Evolutionary conservation across 225 moss, liverwort and hornwort genomes (phyloP).

Genomic region (Sphagnum contortum): DNA sequence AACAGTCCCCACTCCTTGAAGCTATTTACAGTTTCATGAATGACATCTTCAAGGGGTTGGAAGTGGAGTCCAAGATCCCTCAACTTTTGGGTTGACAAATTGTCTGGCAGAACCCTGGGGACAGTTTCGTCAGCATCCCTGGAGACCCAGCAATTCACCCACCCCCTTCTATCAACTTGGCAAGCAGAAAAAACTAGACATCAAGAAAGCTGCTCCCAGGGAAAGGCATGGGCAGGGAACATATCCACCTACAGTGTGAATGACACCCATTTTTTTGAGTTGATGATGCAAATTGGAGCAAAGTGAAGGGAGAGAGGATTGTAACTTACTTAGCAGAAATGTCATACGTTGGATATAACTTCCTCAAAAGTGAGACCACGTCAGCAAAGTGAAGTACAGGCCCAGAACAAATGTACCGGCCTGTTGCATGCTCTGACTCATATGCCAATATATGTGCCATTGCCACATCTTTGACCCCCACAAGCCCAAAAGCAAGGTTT

Average conservation of each 20-base stretch:
- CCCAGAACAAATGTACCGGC: slow-evolving; percentile 41
- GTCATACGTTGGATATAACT: slow-evolving; percentile 19
- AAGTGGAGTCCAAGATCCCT: slow-evolving; percentile 31
- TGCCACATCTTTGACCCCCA: slow-evolving; percentile 35
- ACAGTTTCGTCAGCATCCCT: slow-evolving; percentile 13
- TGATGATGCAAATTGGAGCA: neutral
- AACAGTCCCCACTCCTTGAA: slow-evolving; percentile 17
- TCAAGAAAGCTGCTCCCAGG: no score
- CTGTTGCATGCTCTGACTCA: slow-evolving; percentile 16
- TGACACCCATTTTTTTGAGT: neutral
- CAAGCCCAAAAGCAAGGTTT: slow-evolving; percentile 31
- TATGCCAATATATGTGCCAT: slow-evolving; percentile 40
- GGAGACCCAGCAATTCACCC: neutral
- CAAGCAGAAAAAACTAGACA: no score
- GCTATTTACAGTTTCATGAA: slow-evolving; percentile 17
- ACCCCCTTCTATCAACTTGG: neutral
- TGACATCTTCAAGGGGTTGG: slow-evolving; percentile 18
- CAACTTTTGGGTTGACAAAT: slow-evolving; percentile 21
- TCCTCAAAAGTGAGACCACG: slow-evolving; percentile 18
- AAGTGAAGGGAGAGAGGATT: neutral
- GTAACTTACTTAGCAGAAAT: slow-evolving; percentile 25
- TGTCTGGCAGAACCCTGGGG: slow-evolving; percentile 5
- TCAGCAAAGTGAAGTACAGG: slow-evolving; percentile 23
- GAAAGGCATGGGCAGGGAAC: no score
- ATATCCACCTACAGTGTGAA: no score